Conservation (phyloP, 108 stramenopile species). For the Cyclotella cryptica region DNA sequence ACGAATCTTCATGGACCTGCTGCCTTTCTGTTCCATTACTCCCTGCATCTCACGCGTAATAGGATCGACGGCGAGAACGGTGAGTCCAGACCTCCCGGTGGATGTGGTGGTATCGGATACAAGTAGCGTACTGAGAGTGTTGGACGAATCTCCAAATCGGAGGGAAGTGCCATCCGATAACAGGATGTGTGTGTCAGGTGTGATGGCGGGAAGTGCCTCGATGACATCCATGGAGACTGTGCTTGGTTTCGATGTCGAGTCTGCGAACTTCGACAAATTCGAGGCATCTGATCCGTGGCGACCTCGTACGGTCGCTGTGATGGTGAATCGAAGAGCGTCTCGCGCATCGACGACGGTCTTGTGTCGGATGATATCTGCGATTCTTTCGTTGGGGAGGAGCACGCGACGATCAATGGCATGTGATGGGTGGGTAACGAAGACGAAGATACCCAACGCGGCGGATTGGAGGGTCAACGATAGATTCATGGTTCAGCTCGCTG, state of each 20-base stretch:
- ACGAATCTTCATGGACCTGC: slow-evolving; percentile 5
- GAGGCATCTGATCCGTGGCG: not conserved
- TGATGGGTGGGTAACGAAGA: not conserved
- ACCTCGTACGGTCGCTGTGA: slow-evolving; percentile 5
- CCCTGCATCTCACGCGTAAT: slow-evolving; percentile 4
- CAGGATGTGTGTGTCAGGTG: slow-evolving; percentile 1
- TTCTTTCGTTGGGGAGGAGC: slow-evolving; percentile 14
- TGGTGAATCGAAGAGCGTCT: slow-evolving; percentile 8
- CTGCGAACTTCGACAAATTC: not conserved
- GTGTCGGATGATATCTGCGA: slow-evolving; percentile 2
- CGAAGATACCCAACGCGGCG: not conserved
- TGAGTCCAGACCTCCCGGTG: not conserved
- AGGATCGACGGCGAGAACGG: slow-evolving; percentile 14
- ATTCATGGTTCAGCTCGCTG: too few species aligned
- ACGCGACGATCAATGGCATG: not conserved
- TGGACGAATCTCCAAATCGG: slow-evolving; percentile 4
- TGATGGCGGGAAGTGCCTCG: slow-evolving; percentile 5
- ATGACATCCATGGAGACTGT: slow-evolving; percentile 18
- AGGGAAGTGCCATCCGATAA: slow-evolving; percentile 2
- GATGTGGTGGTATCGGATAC: slow-evolving; percentile 21
- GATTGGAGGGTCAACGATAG: not conserved
- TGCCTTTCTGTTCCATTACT: not conserved
- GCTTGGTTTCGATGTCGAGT: not conserved
- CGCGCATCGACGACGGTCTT: not conserved
- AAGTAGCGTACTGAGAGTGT: not conserved